Base-by-base conservation (phyloP, 805 yeast genomes). In the Scheffersomyces lignosus region DNA sequence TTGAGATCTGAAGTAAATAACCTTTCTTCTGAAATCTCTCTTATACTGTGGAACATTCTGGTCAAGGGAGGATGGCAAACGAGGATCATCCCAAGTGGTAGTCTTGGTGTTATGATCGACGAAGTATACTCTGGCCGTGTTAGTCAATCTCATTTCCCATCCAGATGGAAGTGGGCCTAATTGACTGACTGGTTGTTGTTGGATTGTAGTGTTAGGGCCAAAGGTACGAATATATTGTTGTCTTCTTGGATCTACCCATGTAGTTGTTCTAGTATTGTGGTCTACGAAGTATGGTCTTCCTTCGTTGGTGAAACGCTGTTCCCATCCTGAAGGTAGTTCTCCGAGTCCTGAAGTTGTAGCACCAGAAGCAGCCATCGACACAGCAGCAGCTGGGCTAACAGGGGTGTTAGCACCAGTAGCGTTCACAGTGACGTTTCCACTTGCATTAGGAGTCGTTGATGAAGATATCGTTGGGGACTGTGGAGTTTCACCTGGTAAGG, bases 241-340 rank as follows among this genome's bases (percentile, higher is more conserved):
- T 65, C 99, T 81, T 66, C 99, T 80, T 48, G 99, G 99, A 64
- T 93, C 99, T 31, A 93, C 99, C 99, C 99, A 93, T 9, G 99
- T 93, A 3, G 99, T 93, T 1, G 99, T 93, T 63, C 99, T 79
- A n/a, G 99, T 93, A 64, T 93, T 93, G 69, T 93, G 99, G 64
- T 93, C 99, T 33, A 93, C 99, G 62, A 90, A 93, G 66, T 93
- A 93, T 5, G 98, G 95, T 60, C 99, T 80, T 27, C 99, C 99
- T 66, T 93, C 99, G 18, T 96, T 96, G 5, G 99, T 93, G 54
- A 86, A 85, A 47, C 99, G 75, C 69, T 91, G 98, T 66, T 93
- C 99, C 99, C 99, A 93, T 27, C 99, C 99, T 8, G 96, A 80
- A 6, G 99, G 99, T 46, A 93, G 73, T 67, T 93, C 99, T 18